Percentiles rank a stretch among this genome's conserved stretches.
These are phyloP conservation scores for Naganishia onofrii DNA, from an alignment of 768 basidiomycete species.

Conservation along the genomic window DNA sequence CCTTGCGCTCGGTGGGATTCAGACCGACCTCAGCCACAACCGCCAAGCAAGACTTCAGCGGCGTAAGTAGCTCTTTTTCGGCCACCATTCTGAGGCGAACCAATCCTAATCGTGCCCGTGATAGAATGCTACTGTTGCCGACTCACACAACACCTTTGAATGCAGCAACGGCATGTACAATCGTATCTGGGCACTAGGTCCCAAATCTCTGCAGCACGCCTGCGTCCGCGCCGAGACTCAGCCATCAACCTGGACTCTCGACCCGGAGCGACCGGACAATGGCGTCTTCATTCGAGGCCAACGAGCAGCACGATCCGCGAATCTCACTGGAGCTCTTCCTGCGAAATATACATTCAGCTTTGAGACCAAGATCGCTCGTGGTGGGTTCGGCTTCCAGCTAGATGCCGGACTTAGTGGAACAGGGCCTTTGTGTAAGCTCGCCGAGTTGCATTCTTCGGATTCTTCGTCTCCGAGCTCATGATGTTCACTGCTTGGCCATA, in stretches of 20 bases:
- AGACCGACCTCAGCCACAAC: neutral
- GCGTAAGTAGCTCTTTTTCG: neutral
- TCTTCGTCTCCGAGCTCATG: neutral
- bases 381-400: neutral
- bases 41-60: neutral
- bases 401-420: neutral
- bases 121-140: neutral
- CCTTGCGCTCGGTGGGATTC: neutral
- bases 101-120: no score
- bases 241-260: neutral
- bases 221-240: neutral
- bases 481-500: neutral
- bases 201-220: neutral
- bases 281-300: neutral
- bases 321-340: neutral
- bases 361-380: neutral
- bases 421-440: neutral
- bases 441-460: neutral
- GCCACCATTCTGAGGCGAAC: neutral
- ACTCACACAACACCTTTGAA: neutral
- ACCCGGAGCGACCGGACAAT: neutral
- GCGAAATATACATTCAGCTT: neutral
- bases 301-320: neutral
- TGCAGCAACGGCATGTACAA: conserved; percentile 1
- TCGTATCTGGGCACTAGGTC: neutral